These are phyloP conservation scores for Clavispora carvajalis DNA, from an alignment of 805 yeast genomes.

Conservation along the genomic window DNA sequence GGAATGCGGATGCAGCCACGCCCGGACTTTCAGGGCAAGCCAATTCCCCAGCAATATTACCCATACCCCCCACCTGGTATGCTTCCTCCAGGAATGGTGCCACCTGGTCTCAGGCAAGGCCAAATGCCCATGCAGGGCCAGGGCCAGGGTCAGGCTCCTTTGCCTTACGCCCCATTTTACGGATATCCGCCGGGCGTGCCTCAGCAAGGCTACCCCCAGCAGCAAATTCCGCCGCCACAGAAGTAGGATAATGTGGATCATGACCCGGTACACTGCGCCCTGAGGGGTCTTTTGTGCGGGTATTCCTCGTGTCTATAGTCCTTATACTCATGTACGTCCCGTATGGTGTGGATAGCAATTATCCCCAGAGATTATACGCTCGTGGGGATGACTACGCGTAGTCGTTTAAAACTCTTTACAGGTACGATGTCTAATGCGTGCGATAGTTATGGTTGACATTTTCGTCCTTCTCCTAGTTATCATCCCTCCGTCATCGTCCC, in stretches of 20 bases:
- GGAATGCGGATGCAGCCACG: neutral
- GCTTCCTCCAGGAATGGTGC: constrained; percentile 33
- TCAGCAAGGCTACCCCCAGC: constrained; percentile 9
- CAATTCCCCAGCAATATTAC: neutral
- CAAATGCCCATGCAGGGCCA: constrained; percentile 11
- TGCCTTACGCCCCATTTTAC: constrained; percentile 5
- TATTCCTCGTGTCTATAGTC: too few species aligned
- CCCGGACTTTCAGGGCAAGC: constrained; percentile 1
- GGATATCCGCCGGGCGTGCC: constrained; percentile 10
- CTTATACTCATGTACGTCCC: too few species aligned
- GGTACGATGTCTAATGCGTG: too few species aligned
- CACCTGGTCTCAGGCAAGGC: constrained; percentile 22
- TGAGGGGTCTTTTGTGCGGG: too few species aligned
- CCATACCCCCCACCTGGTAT: constrained; percentile 12
- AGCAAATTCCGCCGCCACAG: constrained; percentile 5
- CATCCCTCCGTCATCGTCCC: too few species aligned
- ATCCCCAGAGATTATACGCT: too few species aligned
- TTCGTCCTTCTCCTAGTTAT: too few species aligned
- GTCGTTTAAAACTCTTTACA: too few species aligned
- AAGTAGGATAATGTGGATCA: neutral
- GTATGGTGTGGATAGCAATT: too few species aligned
- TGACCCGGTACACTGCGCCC: too few species aligned
- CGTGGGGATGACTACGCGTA: too few species aligned
- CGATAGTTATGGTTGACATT: too few species aligned
- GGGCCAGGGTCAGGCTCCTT: constrained; percentile 3